phyloP scores from a whole-genome alignment of 495 filamentous ascomycete species.

The Terfezia boudieri region DNA sequence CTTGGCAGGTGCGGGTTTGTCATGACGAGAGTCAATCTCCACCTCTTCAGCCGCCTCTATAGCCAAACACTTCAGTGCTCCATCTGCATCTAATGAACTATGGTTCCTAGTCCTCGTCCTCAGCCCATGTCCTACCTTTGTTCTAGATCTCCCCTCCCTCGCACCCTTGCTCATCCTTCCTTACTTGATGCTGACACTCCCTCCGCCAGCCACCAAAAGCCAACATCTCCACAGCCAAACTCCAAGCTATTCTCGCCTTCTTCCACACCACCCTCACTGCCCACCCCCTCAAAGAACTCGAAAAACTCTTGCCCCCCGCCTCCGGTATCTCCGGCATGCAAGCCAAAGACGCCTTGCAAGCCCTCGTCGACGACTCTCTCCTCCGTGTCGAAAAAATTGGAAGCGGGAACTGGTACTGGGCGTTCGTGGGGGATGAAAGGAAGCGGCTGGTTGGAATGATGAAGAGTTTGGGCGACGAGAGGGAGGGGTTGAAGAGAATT shows the following conservation, averaged over 20 bases:
- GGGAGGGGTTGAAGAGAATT: constrained; percentile 24
- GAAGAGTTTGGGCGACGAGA: constrained; percentile 30
- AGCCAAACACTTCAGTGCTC: too few species aligned
- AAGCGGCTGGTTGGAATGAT: constrained; percentile 28
- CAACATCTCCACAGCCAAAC: constrained; percentile 36
- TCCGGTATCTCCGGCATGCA: constrained; percentile 28
- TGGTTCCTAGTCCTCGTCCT: too few species aligned
- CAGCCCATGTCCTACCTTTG: too few species aligned
- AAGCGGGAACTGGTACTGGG: constrained; percentile 67
- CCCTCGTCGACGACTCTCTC: constrained; percentile 27
- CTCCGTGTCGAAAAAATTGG: constrained; percentile 61
- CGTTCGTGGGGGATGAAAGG: constrained; percentile 42
- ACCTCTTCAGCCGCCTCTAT: too few species aligned
- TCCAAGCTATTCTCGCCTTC: constrained; percentile 37
- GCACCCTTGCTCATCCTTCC: too few species aligned
- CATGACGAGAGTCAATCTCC: too few species aligned
- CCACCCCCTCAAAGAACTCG: constrained; percentile 53
- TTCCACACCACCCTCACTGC: constrained; percentile 38
- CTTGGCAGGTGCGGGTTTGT: too few species aligned
- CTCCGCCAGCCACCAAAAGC: constrained; percentile 32
- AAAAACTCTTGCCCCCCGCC: constrained; percentile 42
- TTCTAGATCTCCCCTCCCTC: too few species aligned
- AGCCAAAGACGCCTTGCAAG: constrained; percentile 15
- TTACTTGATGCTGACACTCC: too few species aligned
- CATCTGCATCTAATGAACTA: too few species aligned